These are phyloP conservation scores for Cytospora chrysosperma DNA, from an alignment of 2,329 filamentous ascomycete genomes.

Conservation along the genomic window DNA sequence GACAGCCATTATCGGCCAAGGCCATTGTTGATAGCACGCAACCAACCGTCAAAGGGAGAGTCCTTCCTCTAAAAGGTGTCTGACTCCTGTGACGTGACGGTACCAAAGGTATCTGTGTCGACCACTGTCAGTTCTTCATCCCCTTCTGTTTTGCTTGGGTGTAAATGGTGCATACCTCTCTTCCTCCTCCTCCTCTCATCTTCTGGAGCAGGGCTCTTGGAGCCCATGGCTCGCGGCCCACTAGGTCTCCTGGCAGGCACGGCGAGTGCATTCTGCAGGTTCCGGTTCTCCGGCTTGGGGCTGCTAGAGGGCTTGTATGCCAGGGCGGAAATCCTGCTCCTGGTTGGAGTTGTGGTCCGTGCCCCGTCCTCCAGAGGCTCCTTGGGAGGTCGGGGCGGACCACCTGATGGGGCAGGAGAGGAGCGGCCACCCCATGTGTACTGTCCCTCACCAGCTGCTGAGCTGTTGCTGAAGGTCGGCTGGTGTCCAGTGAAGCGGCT, in stretches of 20 bases:
- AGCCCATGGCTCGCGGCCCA: slow-evolving; percentile 61
- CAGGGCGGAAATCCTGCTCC: slow-evolving; percentile 45
- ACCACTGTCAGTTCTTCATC: background rate
- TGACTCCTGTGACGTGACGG: slow-evolving; percentile 50
- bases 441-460: slow-evolving; percentile 33
- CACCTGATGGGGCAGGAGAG: slow-evolving; percentile 42
- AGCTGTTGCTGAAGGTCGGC: slow-evolving; percentile 48
- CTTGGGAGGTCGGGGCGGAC: slow-evolving; percentile 61
- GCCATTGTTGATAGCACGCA: slow-evolving; percentile 18
- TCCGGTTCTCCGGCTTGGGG: slow-evolving; percentile 57
- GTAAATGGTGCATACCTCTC: slow-evolving; percentile 47
- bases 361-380: slow-evolving; percentile 51
- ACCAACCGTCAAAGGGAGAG: slow-evolving; percentile 19
- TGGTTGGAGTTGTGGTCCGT: slow-evolving; percentile 45
- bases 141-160: background rate
- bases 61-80: slow-evolving; percentile 49
- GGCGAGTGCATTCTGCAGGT: slow-evolving; percentile 53
- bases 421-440: slow-evolving; percentile 32
- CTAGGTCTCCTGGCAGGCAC: slow-evolving; percentile 55
- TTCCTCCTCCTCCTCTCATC: slow-evolving; percentile 49
- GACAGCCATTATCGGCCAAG: slow-evolving; percentile 10
- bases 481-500: slow-evolving; percentile 49
- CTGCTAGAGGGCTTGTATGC: slow-evolving; percentile 40
- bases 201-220: slow-evolving; percentile 44
- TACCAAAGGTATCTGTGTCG: slow-evolving; percentile 52